Evolutionary conservation across 371 early-diverging fungal genomes (phyloP).

Genomic region (Mortierella sp.): DNA sequence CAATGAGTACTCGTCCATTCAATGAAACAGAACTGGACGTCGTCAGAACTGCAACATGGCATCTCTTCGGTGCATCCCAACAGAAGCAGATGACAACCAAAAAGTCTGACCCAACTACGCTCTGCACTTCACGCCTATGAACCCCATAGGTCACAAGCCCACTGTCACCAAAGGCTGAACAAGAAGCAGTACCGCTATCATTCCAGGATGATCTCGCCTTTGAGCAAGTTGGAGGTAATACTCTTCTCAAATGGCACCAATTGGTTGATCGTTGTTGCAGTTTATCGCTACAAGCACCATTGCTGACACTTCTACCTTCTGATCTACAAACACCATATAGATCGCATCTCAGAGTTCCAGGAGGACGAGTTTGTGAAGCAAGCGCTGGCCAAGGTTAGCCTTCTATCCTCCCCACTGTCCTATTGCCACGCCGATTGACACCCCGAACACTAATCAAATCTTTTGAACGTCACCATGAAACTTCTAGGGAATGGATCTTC

Average conservation of each 20-base stretch:
- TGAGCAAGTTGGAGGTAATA: conserved; percentile 52
- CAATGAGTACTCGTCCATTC: background rate
- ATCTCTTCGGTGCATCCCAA: background rate
- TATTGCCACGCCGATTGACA: too few relatives aligned
- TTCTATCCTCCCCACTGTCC: background rate
- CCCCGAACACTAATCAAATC: background rate
- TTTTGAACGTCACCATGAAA: background rate
- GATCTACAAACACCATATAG: conserved; percentile 41
- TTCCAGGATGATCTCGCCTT: conserved; percentile 53
- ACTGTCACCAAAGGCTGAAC: conserved; percentile 27
- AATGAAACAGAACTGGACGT: too few relatives aligned
- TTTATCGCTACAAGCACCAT: background rate
- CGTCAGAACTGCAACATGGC: background rate
- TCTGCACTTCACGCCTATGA: background rate
- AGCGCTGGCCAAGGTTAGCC: conserved; percentile 76
- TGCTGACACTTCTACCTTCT: background rate
- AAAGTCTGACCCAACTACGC: background rate
- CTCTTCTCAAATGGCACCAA: background rate
- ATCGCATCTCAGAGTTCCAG: conserved; percentile 75
- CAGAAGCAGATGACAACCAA: background rate
- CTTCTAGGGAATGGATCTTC: conserved; percentile 82
- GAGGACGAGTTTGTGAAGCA: conserved; percentile 86
- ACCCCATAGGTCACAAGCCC: conserved; percentile 1
- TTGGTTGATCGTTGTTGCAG: background rate
- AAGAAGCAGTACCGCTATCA: conserved; percentile 33